Percentiles rank a stretch among this genome's conserved stretches.
Conservation (phyloP, 2,329 filamentous ascomycete genomes). For the Ascochyta lentis region DNA sequence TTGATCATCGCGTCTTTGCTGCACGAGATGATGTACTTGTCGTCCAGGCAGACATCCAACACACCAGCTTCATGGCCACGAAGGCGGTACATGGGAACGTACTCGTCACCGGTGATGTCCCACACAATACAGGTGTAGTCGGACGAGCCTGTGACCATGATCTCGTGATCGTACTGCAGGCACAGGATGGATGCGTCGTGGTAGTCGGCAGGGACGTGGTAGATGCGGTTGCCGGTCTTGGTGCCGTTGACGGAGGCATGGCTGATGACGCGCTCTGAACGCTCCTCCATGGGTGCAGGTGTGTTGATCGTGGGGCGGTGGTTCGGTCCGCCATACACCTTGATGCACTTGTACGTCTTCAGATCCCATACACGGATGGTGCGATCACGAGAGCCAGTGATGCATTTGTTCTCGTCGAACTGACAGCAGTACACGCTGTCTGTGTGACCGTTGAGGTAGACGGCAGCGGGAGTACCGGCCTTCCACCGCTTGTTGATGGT, state of each 20-base stretch:
- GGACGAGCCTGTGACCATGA: constrained; percentile 93
- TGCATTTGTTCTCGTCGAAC: constrained; percentile 97
- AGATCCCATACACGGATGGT: constrained; percentile 98
- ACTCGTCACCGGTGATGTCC: constrained; percentile 75
- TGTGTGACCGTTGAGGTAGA: constrained; percentile 90
- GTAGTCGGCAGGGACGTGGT: constrained; percentile 60
- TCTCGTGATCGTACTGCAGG: constrained; percentile 89
- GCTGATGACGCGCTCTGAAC: constrained; percentile 53
- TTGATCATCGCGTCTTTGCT: constrained; percentile 95
- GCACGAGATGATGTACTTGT: constrained; percentile 92
- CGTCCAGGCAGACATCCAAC: constrained; percentile 90
- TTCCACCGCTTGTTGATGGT: constrained; percentile 82
- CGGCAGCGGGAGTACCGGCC: constrained; percentile 75
- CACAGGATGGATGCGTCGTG: constrained; percentile 95
- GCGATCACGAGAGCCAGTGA: constrained; percentile 93
- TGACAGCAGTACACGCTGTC: constrained; percentile 98
- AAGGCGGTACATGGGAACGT: constrained; percentile 74
- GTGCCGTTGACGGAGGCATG: constrained; percentile 57
- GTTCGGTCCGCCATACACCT: constrained; percentile 81
- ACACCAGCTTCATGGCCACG: constrained; percentile 84
- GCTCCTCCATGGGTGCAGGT: constrained; percentile 51
- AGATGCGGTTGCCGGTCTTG: constrained; percentile 54
- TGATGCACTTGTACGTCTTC: constrained; percentile 81
- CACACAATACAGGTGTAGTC: constrained; percentile 92
- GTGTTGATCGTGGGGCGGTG: constrained; percentile 61